phyloP scores from a whole-genome alignment of 805 yeast genomes.

The Ogataea minuta region DNA sequence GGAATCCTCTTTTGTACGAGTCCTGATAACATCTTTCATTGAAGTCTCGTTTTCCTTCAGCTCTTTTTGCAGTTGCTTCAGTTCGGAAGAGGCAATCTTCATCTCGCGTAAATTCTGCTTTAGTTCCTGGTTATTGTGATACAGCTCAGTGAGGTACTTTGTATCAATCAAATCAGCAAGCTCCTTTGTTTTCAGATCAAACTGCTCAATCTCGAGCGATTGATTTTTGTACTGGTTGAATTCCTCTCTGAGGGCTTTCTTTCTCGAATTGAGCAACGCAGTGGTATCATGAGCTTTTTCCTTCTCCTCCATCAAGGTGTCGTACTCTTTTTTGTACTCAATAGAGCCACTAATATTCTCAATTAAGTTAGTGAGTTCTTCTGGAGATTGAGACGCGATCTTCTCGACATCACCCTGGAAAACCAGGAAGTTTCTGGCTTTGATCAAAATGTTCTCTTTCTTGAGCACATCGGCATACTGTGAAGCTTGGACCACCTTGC shows the following conservation, averaged over 20 bases:
- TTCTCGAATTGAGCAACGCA: slow-evolving; percentile 61
- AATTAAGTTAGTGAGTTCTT: slow-evolving; percentile 66
- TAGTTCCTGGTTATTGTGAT: slow-evolving; percentile 51
- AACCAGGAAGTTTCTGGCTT: slow-evolving; percentile 88
- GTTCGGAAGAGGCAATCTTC: slow-evolving; percentile 27
- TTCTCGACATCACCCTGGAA: slow-evolving; percentile 97
- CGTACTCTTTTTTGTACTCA: slow-evolving; percentile 67
- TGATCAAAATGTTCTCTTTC: slow-evolving; percentile 76
- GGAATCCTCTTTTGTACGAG: slow-evolving; percentile 47
- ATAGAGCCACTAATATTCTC: slow-evolving; percentile 84
- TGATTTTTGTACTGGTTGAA: slow-evolving; percentile 77
- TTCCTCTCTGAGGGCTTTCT: slow-evolving; percentile 69
- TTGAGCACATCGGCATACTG: slow-evolving; percentile 68
- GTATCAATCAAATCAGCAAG: slow-evolving; percentile 45
- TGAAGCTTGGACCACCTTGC: slow-evolving; percentile 53
- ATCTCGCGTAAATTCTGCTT: slow-evolving; percentile 29
- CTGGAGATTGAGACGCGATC: slow-evolving; percentile 82
- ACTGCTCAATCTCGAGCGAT: slow-evolving; percentile 65
- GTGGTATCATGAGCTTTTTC: slow-evolving; percentile 66
- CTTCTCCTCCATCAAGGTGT: slow-evolving; percentile 55
- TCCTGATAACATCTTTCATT: slow-evolving; percentile 31
- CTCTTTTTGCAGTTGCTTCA: slow-evolving; percentile 12
- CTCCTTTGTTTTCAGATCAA: slow-evolving; percentile 52
- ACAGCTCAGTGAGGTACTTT: slow-evolving; percentile 62
- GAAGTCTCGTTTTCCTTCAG: slow-evolving; percentile 31